Conservation (phyloP, 2,329 filamentous ascomycete genomes). For the Knoxdaviesia capensis region DNA sequence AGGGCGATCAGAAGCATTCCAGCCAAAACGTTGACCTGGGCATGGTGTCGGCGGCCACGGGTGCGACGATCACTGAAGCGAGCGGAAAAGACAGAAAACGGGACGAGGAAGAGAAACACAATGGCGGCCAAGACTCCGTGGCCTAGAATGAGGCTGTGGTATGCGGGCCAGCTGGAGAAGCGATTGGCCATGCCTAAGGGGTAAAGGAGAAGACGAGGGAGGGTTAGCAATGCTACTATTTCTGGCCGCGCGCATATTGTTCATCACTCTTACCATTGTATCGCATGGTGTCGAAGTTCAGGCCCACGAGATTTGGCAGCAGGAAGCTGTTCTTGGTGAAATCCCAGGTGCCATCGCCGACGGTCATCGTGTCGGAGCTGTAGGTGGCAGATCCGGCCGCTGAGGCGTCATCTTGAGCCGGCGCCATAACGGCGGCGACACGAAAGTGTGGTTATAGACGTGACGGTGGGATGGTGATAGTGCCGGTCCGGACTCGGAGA, state of each 20-base stretch:
- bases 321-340: constrained; percentile 58
- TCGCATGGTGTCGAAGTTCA: constrained; percentile 65
- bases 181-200: constrained; percentile 59
- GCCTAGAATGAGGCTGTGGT: constrained; percentile 48
- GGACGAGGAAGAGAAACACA: constrained; percentile 55
- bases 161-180: constrained; percentile 47
- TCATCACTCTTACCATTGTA: constrained; percentile 47
- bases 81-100: constrained; percentile 51
- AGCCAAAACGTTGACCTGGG: constrained; percentile 52
- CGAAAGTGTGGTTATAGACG: neutral
- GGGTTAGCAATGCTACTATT: neutral
- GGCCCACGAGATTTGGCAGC: constrained; percentile 53
- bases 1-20: constrained; percentile 48
- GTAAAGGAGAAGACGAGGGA: constrained; percentile 4
- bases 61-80: constrained; percentile 49
- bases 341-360: constrained; percentile 74
- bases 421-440: constrained; percentile 35
- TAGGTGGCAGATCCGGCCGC: constrained; percentile 55
- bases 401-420: constrained; percentile 38
- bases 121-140: constrained; percentile 56
- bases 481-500: no score
- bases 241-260: neutral
- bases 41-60: constrained; percentile 46
- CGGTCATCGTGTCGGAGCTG: constrained; percentile 50
- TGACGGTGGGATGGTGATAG: no score